Evolutionary conservation across 371 early-diverging fungal genomes (phyloP).

Genomic region (Catenaria anguillulae): DNA sequence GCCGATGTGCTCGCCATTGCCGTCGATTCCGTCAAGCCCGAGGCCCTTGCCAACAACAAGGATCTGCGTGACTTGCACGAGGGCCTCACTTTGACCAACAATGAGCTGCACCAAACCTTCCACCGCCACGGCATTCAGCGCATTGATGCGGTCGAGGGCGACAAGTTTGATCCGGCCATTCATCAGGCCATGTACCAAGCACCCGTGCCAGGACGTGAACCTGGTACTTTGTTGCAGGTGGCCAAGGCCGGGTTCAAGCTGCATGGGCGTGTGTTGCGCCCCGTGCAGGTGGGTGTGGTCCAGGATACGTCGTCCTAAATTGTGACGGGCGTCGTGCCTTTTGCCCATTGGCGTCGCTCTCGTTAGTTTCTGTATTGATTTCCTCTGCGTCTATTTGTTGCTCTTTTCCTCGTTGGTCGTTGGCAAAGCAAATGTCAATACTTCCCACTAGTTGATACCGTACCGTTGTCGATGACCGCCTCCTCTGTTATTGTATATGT

Average conservation of each 20-base stretch:
- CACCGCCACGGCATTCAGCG: slow-evolving; percentile 80
- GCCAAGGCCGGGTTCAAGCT: slow-evolving; percentile 83
- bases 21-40: slow-evolving; percentile 52
- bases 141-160: slow-evolving; percentile 54
- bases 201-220: slow-evolving; percentile 69
- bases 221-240: slow-evolving; percentile 72
- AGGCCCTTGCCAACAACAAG: slow-evolving; percentile 19
- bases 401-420: too few relatives aligned
- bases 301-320: neutral
- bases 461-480: too few relatives aligned
- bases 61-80: slow-evolving; percentile 59
- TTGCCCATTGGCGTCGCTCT: too few relatives aligned
- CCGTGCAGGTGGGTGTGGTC: slow-evolving; percentile 95
- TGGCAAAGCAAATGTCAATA: too few relatives aligned
- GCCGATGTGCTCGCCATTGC: slow-evolving; percentile 85
- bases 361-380: too few relatives aligned
- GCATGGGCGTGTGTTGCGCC: slow-evolving; percentile 80
- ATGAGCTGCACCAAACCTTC: slow-evolving; percentile 70
- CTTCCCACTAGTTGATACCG: too few relatives aligned
- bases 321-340: too few relatives aligned
- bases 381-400: too few relatives aligned
- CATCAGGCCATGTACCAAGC: slow-evolving; percentile 93
- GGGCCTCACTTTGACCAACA: slow-evolving; percentile 81
- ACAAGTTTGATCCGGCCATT: slow-evolving; percentile 81
- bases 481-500: too few relatives aligned